These are phyloP conservation scores for Phytophthora pisi DNA, from an alignment of 352 stramenopile genomes.

Conservation along the genomic window DNA sequence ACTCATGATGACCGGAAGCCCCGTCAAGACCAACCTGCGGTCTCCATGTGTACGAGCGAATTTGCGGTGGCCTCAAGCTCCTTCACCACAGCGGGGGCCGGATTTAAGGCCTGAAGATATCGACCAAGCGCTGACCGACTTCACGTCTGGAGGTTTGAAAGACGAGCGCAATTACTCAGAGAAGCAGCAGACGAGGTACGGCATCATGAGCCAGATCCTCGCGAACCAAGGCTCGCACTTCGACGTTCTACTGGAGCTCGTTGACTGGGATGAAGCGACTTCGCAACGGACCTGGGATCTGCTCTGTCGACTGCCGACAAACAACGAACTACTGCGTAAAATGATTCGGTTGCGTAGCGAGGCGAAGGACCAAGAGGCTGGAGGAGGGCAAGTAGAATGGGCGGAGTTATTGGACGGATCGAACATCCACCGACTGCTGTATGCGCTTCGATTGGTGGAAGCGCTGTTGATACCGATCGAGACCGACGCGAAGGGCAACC, in stretches of 20 bases:
- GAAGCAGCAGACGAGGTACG: conserved; percentile 32
- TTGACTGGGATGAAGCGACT: conserved; percentile 55
- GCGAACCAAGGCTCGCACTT: conserved; percentile 67
- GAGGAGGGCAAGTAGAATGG: conserved; percentile 43
- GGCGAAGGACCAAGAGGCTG: conserved; percentile 10
- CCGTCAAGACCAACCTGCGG: conserved; percentile 31
- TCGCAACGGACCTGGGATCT: conserved; percentile 77
- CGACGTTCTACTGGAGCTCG: conserved; percentile 59
- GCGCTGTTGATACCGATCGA: conserved; percentile 61
- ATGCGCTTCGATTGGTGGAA: conserved; percentile 72
- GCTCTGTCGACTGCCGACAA: conserved; percentile 73
- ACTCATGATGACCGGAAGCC: conserved; percentile 23
- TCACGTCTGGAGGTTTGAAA: conserved; percentile 2
- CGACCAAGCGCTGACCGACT: conserved; percentile 23
- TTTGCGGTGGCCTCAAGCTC: conserved; percentile 46
- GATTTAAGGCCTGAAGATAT: conserved; percentile 43
- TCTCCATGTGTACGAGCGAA: conserved; percentile 51
- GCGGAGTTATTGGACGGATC: conserved; percentile 45
- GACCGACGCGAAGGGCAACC: background rate
- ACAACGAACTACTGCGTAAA: conserved; percentile 57
- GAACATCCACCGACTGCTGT: conserved; percentile 65
- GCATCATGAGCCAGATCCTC: conserved; percentile 56
- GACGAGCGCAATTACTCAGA: background rate
- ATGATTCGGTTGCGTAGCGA: conserved; percentile 65
- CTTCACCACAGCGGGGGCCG: conserved; percentile 54